Evolutionary conservation across 2,329 filamentous ascomycete species (phyloP), one percentile per base, ranked within the genome.

Genomic region (Sphaerostilbella broomeana): DNA sequence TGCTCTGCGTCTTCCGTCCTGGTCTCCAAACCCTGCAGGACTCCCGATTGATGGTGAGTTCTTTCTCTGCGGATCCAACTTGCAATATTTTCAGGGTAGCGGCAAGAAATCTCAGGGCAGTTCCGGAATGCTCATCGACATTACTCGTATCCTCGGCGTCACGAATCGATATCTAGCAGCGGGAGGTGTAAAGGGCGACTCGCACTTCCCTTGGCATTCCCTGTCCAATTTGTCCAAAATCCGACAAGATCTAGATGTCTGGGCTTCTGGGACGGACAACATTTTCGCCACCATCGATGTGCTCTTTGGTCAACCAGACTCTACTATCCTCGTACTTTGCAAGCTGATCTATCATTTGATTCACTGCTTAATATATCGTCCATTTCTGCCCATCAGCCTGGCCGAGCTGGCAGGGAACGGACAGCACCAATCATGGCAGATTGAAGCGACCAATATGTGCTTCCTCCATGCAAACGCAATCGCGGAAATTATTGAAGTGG

Each of bases 381-480:
- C 86, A 0, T 94, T 94, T 59, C 68, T 94, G 5, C 87, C 87
- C 0, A 84, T 94, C 46, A 84, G 94, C 57, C 69, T 94, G 4
- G 77, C 82, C 17, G 87, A 94, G 57, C 73, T 94, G 6, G 77
- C 84, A 10, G 84, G 84, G 11, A 82, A 77, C 1, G 84, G 84
- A 2, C 86, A 94, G 53, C 85, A 94, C 50, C 86, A 94, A 56
- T 89, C 85, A 19, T 94, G 87, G 87, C 87, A 94, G 56, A 90
- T 94, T 33, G 86, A 94, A 57, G 86, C 87, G 0, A 94, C 86
- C 0, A 90, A 92, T 52, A 73, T 90, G 56, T 94, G 87, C 60
- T 92, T 79, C 57, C 66, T 89, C 13, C 87, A 94, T 49, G 86
- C 87, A 5, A 94, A 94, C 53, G 86, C 86, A 5, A 89, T 94